Percentiles rank a stretch among this genome's conserved stretches.
These are phyloP conservation scores for Rhodomyrtus psidioides DNA, from an alignment of 441 rosid genomes.

Conservation along the genomic window DNA sequence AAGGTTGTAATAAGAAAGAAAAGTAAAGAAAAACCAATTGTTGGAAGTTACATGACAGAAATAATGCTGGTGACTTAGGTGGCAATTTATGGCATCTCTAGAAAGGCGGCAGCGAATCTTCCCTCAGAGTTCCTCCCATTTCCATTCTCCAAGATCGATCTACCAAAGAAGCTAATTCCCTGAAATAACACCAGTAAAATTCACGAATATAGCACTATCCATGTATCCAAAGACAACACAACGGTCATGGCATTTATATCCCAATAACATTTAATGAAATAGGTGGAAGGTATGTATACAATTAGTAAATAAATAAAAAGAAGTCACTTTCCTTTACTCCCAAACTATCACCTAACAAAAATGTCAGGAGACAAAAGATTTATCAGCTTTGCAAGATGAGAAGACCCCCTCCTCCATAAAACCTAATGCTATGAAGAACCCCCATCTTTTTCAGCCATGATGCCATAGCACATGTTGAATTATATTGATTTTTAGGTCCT, in stretches of 20 bases:
- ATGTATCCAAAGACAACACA: not conserved
- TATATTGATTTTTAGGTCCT: too few species aligned
- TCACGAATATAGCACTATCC: not conserved
- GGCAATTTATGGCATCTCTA: not conserved
- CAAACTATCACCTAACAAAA: not conserved
- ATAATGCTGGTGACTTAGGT: not conserved
- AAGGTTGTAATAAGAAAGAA: not conserved
- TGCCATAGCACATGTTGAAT: not conserved
- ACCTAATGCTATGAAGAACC: not conserved
- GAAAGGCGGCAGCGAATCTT: conserved; percentile 39
- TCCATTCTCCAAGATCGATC: conserved; percentile 93
- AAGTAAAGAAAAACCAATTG: not conserved
- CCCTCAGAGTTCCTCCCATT: conserved; percentile 66
- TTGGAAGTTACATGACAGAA: not conserved
- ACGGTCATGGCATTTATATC: not conserved
- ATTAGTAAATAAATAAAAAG: not conserved
- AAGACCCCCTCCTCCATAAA: not conserved
- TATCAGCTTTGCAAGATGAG: not conserved
- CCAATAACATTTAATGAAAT: not conserved
- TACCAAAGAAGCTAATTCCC: conserved; percentile 68
- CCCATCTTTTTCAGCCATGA: not conserved
- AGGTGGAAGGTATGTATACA: not conserved
- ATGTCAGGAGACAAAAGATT: not conserved
- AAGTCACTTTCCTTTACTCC: not conserved
- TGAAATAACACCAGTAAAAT: conserved; percentile 9